Conservation (phyloP, 805 yeast genomes). For the Metschnikowia orientalis region DNA sequence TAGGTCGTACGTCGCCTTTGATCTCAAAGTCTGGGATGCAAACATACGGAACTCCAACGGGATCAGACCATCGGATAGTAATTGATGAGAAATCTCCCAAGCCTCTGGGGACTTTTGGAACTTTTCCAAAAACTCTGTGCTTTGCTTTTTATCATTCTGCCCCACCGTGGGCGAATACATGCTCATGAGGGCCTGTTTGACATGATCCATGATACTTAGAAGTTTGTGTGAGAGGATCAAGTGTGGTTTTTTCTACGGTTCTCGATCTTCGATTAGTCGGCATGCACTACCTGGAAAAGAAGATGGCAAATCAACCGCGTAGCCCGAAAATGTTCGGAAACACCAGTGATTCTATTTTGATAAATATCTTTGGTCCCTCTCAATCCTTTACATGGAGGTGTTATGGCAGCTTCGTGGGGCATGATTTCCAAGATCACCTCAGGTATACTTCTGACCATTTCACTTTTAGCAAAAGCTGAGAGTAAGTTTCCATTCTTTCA, state of each 20-base stretch:
- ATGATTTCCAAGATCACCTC: too few species aligned
- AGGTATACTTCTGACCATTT: too few species aligned
- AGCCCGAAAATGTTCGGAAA: too few species aligned
- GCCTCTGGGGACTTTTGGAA: constrained; percentile 83
- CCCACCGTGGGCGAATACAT: constrained; percentile 41
- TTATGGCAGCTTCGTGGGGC: too few species aligned
- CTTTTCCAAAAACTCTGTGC: constrained; percentile 58
- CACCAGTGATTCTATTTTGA: too few species aligned
- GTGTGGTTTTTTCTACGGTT: constrained; percentile 3
- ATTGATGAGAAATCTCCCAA: constrained; percentile 65
- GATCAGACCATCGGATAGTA: constrained; percentile 36
- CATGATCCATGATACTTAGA: constrained; percentile 25
- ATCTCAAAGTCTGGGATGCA: constrained; percentile 86
- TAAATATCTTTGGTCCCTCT: too few species aligned
- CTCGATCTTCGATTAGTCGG: not conserved
- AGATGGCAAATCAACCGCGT: too few species aligned
- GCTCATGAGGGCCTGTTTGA: constrained; percentile 44
- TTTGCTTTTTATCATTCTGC: constrained; percentile 46
- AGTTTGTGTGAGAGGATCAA: not conserved
- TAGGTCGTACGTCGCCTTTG: constrained; percentile 80
- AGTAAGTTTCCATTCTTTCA: too few species aligned
- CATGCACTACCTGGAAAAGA: constrained; percentile 4
- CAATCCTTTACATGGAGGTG: too few species aligned
- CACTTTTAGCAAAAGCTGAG: too few species aligned
- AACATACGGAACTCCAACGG: constrained; percentile 66